Base-by-base conservation (phyloP, 1,284 basidiomycete species). In the Cutaneotrichosporon sp. region DNA sequence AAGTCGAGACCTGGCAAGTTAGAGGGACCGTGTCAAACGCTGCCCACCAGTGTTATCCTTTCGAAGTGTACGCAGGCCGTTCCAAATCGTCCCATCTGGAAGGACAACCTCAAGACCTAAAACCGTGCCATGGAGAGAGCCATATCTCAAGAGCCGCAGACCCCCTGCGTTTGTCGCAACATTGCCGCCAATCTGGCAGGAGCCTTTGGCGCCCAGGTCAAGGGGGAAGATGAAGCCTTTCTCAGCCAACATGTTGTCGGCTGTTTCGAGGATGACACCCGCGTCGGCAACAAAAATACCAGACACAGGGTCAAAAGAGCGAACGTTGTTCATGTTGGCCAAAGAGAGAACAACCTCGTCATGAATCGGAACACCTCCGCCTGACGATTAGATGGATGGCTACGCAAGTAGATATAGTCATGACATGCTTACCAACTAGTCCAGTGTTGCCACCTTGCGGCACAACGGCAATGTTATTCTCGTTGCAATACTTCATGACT, bases 361-460 rank as follows among this genome's bases (percentile, higher is more conserved):
- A 61, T 84, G 80, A 15, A 94, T 75, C 0, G 96, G 94, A 10
- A 97, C 89, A 56, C 91, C 86, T 18, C 96, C 96, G n/a, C 96
- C 90, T 59, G 52, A 5, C 18, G 20, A 26, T 35, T 18, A 35
- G 41, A 45, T n/a, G n/a, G 26, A 30, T 7, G 18, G 17, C 22
- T 8, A 12, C 22, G 2, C 17, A 8, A 4, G 38, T 47, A 9
- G 30, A 30, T 7, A 5, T 10, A 10, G 26, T 10, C 10, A 7
- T 30, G 26, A 70, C 77, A 51, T n/a, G n/a, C n/a, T n/a, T 48
- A 78, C 76, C 81, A 23, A 98, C 96, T 10, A 99, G 81, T 20
- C 96, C 96, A 0, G 96, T 99, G 77, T 98, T 99, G 26, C 96
- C 96, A 46, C 96, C 94, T 75, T 99, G 96, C 1, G 96, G 96